Percentiles rank a stretch among this genome's conserved stretches.
Conservation (phyloP, 2,329 filamentous ascomycete genomes). For the Aspergillus hortae region DNA sequence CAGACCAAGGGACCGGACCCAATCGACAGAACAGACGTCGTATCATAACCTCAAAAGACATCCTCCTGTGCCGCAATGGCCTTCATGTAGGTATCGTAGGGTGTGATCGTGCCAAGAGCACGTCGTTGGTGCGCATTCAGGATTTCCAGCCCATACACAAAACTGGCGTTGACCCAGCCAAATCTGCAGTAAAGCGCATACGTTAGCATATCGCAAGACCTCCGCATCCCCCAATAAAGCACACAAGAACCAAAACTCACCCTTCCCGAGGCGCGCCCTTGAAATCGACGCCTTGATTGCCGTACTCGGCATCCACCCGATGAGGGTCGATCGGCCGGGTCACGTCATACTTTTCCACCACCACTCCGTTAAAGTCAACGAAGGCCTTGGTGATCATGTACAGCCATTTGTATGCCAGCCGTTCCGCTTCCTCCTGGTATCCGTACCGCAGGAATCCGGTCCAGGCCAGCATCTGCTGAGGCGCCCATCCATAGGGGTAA, state of each 20-base stretch:
- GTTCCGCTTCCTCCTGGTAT: constrained; percentile 83
- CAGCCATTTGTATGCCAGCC: constrained; percentile 91
- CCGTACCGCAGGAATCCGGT: constrained; percentile 87
- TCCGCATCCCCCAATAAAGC: constrained; percentile 5
- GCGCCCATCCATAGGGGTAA: constrained; percentile 96
- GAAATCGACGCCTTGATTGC: constrained; percentile 93
- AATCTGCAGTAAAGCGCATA: constrained; percentile 57
- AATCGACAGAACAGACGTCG: too few relatives aligned
- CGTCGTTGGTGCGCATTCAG: constrained; percentile 85
- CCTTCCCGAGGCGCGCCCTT: constrained; percentile 95
- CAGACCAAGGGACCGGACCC: too few relatives aligned
- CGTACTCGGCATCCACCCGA: constrained; percentile 93
- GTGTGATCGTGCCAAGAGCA: constrained; percentile 81
- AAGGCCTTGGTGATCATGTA: constrained; percentile 99
- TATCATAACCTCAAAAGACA: not conserved
- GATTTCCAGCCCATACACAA: constrained; percentile 87
- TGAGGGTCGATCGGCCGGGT: constrained; percentile 86
- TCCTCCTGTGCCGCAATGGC: constrained; percentile 47
- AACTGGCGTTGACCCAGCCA: constrained; percentile 98
- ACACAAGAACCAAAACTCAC: constrained; percentile 54
- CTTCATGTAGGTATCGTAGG: constrained; percentile 76
- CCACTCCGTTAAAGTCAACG: constrained; percentile 96
- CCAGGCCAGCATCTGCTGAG: constrained; percentile 98
- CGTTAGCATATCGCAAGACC: not conserved
- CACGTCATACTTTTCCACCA: constrained; percentile 98